Evolutionary conservation across 176 grass and related monocot genomes (phyloP).

Genomic region (Poa annua): DNA sequence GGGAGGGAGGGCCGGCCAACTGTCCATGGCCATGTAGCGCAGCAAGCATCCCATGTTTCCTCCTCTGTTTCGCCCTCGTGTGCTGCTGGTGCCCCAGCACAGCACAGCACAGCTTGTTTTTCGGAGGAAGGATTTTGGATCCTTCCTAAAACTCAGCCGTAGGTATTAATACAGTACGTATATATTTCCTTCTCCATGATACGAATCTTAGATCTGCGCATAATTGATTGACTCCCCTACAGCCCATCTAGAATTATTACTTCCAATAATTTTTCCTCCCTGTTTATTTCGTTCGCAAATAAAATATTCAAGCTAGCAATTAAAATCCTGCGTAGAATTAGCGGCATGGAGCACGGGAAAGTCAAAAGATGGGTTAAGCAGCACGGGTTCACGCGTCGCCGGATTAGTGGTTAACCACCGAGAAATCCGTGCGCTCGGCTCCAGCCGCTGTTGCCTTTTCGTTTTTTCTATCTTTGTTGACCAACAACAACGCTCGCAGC

Average conservation of each 20-base stretch:
- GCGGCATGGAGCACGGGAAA: slow-evolving; percentile 8
- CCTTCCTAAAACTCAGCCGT: slow-evolving; percentile 9
- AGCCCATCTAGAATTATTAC: neutral
- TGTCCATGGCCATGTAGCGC: slow-evolving; percentile 31
- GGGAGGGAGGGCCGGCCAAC: neutral
- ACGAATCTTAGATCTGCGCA: slow-evolving; percentile 35
- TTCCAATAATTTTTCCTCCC: neutral
- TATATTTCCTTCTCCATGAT: neutral
- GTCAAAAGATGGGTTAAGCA: slow-evolving; percentile 15
- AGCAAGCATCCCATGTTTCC: slow-evolving; percentile 15
- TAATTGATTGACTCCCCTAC: neutral
- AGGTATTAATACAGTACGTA: slow-evolving; percentile 21
- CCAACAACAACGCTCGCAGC: neutral
- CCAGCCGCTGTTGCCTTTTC: neutral
- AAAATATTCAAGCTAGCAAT: neutral
- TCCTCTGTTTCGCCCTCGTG: slow-evolving; percentile 24
- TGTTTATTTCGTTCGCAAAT: neutral
- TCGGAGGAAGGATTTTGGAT: neutral
- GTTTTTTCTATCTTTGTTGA: slow-evolving; percentile 30
- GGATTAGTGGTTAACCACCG: slow-evolving; percentile 39
- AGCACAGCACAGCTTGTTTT: neutral
- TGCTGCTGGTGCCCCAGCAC: neutral
- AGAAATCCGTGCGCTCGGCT: slow-evolving; percentile 41
- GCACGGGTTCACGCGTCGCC: slow-evolving; percentile 35
- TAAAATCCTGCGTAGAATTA: neutral